Conservation (phyloP, 2,329 filamentous ascomycete species). For the Aspergillus hortae region DNA sequence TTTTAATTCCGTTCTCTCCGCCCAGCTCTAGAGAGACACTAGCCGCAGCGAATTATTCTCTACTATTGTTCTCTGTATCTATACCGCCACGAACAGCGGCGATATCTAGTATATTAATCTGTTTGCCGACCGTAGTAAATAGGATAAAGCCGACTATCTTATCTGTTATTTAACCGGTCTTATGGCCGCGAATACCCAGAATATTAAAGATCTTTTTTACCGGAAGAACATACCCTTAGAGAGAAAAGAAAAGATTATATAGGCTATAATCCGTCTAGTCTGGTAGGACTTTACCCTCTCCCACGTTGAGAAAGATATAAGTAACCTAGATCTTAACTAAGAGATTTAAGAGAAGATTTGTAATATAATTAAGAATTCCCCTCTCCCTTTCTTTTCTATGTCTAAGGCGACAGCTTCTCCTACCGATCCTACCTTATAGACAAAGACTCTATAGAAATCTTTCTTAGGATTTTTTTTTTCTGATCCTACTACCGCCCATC, state of each 20-base stretch:
- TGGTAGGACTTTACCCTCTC: background rate
- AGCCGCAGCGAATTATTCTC: background rate
- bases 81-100: background rate
- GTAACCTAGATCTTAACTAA: background rate
- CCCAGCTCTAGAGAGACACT: background rate
- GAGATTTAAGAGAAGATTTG: background rate
- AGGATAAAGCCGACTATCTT: background rate
- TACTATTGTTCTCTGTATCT: background rate
- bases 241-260: background rate
- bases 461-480: background rate
- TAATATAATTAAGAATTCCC: background rate
- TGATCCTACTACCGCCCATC: background rate
- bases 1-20: background rate
- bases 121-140: background rate
- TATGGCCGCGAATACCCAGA: background rate
- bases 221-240: background rate
- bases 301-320: background rate
- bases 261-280: background rate
- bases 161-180: background rate
- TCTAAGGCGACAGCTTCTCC: no score
- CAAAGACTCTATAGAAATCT: background rate
- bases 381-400: background rate
- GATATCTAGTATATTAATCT: background rate
- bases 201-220: background rate
- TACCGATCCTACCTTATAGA: no score